Evolutionary conservation across 176 grass and related monocot species (phyloP).

Genomic region (Oryza longistaminata): DNA sequence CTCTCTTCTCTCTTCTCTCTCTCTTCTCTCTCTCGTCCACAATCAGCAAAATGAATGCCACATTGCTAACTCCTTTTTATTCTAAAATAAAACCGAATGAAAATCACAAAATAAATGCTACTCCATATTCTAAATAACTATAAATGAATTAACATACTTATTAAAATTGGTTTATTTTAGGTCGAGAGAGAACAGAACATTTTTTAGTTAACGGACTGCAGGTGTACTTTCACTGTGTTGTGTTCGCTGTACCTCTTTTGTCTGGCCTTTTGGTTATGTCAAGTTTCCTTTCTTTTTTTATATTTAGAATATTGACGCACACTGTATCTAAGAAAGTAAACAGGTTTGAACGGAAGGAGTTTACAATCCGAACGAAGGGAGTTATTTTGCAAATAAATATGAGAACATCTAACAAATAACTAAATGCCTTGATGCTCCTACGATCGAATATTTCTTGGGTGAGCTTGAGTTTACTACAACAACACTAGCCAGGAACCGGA

Average conservation of each 20-base stretch:
- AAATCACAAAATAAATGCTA: too few species aligned
- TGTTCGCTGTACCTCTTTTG: not conserved
- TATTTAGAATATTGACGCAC: too few species aligned
- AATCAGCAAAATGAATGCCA: too few species aligned
- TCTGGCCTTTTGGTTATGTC: not conserved
- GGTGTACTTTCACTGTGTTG: not conserved
- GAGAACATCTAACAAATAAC: slow-evolving; percentile 14
- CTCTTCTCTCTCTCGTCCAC: too few species aligned
- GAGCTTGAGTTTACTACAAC: slow-evolving; percentile 55
- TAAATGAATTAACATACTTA: too few species aligned
- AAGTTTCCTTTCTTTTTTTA: too few species aligned
- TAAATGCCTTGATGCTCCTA: slow-evolving; percentile 7
- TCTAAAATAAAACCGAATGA: too few species aligned
- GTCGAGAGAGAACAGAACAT: too few species aligned
- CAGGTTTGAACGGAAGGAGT: not conserved
- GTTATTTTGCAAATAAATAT: slow-evolving; percentile 13
- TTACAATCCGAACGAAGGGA: not conserved
- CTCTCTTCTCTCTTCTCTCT: too few species aligned
- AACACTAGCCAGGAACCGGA: slow-evolving; percentile 17
- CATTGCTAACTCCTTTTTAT: too few species aligned
- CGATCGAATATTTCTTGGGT: not conserved
- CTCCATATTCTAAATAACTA: too few species aligned
- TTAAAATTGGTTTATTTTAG: too few species aligned
- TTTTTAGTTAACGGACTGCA: not conserved
- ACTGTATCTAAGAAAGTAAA: not conserved